phyloP scores from a whole-genome alignment of 164 flowering plant species.

The Kalanchoe fedtschenkoi region DNA sequence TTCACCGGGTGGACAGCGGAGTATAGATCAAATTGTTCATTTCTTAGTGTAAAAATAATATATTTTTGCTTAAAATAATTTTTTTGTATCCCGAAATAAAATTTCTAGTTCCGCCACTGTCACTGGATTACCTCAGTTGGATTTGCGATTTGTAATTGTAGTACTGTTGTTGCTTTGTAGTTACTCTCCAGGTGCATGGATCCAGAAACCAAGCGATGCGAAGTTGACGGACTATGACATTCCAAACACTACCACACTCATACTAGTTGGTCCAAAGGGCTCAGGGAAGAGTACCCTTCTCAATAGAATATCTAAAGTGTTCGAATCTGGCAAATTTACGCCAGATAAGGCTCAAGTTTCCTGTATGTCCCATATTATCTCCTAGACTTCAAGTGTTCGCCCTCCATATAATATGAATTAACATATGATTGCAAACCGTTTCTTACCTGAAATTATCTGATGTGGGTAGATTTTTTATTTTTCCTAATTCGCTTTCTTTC shows the following conservation, averaged over 20 bases:
- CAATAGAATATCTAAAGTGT: constrained; percentile 51
- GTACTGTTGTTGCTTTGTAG: constrained; percentile 23
- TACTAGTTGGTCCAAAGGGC: constrained; percentile 65
- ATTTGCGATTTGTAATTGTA: neutral
- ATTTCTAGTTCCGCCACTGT: neutral
- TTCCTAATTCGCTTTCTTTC: no score
- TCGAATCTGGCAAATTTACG: constrained; percentile 46
- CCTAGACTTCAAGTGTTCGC: no score
- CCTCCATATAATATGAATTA: no score
- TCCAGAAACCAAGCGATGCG: constrained; percentile 33
- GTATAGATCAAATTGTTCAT: no score
- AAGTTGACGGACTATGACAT: constrained; percentile 30
- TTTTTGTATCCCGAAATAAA: no score
- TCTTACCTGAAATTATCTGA: no score
- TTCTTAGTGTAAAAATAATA: no score
- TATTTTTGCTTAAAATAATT: no score
- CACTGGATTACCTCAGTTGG: neutral
- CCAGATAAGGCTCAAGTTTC: constrained; percentile 71
- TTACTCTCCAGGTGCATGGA: constrained; percentile 64
- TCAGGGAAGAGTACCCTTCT: constrained; percentile 87
- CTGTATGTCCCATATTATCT: constrained; percentile 24
- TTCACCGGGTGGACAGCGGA: no score
- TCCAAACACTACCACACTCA: constrained; percentile 47
- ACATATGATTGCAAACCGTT: no score
- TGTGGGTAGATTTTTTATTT: no score